Base-by-base conservation (phyloP, 306 rosid genomes). In the Vicia sativa region DNA sequence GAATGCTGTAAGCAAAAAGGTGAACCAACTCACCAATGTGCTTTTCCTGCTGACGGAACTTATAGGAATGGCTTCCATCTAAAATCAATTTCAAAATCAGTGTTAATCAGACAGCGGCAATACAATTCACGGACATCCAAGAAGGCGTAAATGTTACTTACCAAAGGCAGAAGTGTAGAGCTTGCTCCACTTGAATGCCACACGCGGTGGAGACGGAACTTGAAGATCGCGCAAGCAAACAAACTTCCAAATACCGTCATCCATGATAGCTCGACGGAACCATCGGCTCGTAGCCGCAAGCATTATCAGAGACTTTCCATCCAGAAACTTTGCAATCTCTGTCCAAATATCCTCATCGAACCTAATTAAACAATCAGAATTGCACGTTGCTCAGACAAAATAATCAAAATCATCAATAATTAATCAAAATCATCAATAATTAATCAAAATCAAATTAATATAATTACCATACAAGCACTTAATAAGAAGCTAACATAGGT, bases 31-130 rank as follows among this genome's bases (percentile, higher is more conserved):
- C 76, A 92, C 96, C 96, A 13, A 92, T 88, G 77, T 92, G 98
- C 58, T 92, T 92, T 65, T 90, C 91, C 76, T 67, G 77, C 77
- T 92, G 96, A 67, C 88, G 93, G 77, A 84, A 87, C 89, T 73
- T 75, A 81, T 74, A 92, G 74, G 98, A 87, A 79, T 90, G 96
- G 16, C 98, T 87, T 46, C 96, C 96, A 78, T 87, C 98, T 89
- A 88, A 79, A 71, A 74, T 68, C 43, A 62, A 67, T 59, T 60
- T 57, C 26, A 76, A 52, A 74, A 62, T 62, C 41, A 26, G 61
- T 16, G 34, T 50, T 39, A 35, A 65, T 79, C 14, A 9, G 15
- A 43, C 25, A 2, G 45, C 28, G 38, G 12, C 56, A 55, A 13
- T 28, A 0, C 19, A 11, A 26, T 13, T 26, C 18, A 12, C 23